phyloP scores from a whole-genome alignment of 495 filamentous ascomycete species.

The Penicillium dipodomyicola region DNA sequence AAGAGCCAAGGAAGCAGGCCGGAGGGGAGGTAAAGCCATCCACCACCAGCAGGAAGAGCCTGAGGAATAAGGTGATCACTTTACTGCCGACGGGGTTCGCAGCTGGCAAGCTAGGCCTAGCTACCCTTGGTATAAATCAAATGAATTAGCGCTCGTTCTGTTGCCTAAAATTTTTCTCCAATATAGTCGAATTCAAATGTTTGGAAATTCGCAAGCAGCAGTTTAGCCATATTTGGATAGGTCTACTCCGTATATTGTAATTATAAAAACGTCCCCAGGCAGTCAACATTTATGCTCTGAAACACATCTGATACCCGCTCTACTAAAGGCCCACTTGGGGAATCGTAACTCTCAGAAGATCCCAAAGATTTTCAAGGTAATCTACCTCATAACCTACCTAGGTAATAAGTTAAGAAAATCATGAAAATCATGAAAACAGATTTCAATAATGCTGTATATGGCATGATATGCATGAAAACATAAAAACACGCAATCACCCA shows the following conservation, averaged over 20 bases:
- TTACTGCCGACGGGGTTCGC: no score
- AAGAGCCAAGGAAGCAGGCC: conserved; percentile 47
- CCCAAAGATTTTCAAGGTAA: neutral
- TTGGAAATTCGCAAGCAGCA: no score
- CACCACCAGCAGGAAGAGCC: neutral
- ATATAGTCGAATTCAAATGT: no score
- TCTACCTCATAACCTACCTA: no score
- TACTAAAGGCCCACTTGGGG: neutral
- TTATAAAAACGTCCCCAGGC: no score
- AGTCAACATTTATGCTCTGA: neutral
- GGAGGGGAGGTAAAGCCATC: conserved; percentile 36
- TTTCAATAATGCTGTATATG: neutral
- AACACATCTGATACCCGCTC: neutral
- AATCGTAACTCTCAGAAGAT: neutral
- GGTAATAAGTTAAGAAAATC: neutral
- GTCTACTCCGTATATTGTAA: no score
- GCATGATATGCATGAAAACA: neutral
- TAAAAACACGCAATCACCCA: conserved; percentile 8
- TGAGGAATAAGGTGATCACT: conserved; percentile 2
- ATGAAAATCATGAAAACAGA: neutral
- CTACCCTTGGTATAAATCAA: no score
- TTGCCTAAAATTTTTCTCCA: no score
- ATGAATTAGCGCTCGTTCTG: no score
- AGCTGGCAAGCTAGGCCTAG: no score
- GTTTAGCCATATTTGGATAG: no score